These are phyloP conservation scores for Urtica urens DNA, from an alignment of 306 rosid genomes.

Conservation along the genomic window DNA sequence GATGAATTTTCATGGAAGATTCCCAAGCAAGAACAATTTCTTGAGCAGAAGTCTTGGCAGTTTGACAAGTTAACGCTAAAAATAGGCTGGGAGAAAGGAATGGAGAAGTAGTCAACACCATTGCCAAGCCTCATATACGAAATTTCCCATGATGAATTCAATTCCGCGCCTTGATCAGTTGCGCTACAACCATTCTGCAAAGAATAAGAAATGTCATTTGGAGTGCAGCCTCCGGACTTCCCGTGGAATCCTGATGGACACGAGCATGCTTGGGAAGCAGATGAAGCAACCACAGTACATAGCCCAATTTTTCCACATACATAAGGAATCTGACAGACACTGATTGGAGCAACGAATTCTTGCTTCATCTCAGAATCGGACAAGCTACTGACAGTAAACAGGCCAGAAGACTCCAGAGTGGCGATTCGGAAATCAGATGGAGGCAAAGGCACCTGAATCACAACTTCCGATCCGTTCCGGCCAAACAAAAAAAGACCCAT, in stretches of 20 bases:
- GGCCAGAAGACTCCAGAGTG: slow-evolving; percentile 45
- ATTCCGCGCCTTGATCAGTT: slow-evolving; percentile 6
- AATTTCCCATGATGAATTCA: slow-evolving; percentile 37
- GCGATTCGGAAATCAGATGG: slow-evolving; percentile 42
- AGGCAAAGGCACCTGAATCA: slow-evolving; percentile 37
- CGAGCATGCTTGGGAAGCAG: slow-evolving; percentile 46
- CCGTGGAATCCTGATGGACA: slow-evolving; percentile 53
- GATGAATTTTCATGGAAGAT: slow-evolving; percentile 43
- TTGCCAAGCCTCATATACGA: slow-evolving; percentile 47
- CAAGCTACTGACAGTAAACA: slow-evolving; percentile 42
- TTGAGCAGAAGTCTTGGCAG: slow-evolving; percentile 58
- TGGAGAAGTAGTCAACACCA: slow-evolving; percentile 43
- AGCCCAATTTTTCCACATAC: slow-evolving; percentile 59
- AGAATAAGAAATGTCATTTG: slow-evolving; percentile 42
- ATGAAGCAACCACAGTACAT: slow-evolving; percentile 30
- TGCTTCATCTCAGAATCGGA: slow-evolving; percentile 33
- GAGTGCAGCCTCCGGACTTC: slow-evolving; percentile 40
- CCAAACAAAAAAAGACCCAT: slow-evolving; percentile 58
- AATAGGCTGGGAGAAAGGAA: slow-evolving; percentile 33
- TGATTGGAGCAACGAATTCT: slow-evolving; percentile 52
- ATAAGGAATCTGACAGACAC: slow-evolving; percentile 50
- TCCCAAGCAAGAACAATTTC: slow-evolving; percentile 71
- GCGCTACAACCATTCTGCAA: slow-evolving; percentile 44
- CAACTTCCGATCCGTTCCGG: slow-evolving; percentile 29
- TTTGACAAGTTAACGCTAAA: slow-evolving; percentile 30